These are phyloP conservation scores for Xylariaceae sp. DNA, from an alignment of 2,329 filamentous ascomycete species.

Conservation along the genomic window DNA sequence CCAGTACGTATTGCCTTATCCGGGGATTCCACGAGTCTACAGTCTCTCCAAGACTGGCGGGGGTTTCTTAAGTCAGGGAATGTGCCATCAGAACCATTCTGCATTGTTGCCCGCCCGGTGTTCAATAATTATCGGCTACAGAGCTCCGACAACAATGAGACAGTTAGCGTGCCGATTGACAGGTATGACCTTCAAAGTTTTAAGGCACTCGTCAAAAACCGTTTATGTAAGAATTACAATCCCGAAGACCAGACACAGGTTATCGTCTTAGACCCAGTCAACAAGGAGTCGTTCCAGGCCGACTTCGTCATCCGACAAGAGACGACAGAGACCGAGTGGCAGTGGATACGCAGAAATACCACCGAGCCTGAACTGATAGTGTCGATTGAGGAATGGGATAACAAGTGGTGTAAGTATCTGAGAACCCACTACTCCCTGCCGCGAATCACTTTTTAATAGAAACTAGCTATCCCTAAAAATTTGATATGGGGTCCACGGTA, in stretches of 20 bases:
- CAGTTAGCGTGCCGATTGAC: not conserved
- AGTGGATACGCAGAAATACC: constrained; percentile 36
- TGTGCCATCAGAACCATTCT: constrained; percentile 1
- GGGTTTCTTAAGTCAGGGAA: not conserved
- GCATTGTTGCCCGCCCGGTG: constrained; percentile 30
- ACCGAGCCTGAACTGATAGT: constrained; percentile 31
- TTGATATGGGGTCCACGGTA: constrained; percentile 33
- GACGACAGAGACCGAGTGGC: constrained; percentile 37
- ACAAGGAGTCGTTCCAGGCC: constrained; percentile 3
- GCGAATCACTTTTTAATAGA: constrained; percentile 5
- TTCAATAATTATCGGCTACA: constrained; percentile 27
- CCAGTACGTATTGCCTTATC: constrained; percentile 15
- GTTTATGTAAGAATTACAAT: constrained; percentile 15
- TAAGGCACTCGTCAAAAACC: not conserved
- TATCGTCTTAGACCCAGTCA: constrained; percentile 26
- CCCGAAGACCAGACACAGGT: constrained; percentile 6
- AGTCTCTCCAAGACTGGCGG: constrained; percentile 6
- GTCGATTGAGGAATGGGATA: constrained; percentile 15
- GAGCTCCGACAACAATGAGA: not conserved
- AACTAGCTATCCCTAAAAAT: constrained; percentile 3
- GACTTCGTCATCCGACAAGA: constrained; percentile 32
- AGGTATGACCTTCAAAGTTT: constrained; percentile 1
- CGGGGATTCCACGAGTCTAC: not conserved
- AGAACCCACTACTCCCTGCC: not conserved
- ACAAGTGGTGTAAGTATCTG: constrained; percentile 36